A percentile compares a stretch with the other conserved stretches of the same genome.
These are phyloP conservation scores for Tympanopsis confertula DNA, from an alignment of 2,329 filamentous ascomycete genomes.

Conservation along the genomic window DNA sequence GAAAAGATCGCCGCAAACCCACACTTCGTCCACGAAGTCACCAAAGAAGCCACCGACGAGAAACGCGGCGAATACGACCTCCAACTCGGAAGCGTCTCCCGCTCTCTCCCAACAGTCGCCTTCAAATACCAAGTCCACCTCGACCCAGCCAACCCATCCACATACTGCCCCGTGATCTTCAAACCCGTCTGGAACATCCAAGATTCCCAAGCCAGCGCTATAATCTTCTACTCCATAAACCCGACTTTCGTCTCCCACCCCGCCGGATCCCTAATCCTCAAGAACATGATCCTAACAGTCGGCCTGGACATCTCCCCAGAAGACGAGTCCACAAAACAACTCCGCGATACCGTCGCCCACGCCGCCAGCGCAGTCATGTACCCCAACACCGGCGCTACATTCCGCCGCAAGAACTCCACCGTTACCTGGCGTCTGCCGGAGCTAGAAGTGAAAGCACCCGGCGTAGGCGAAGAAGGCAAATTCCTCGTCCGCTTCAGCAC, in stretches of 20 bases:
- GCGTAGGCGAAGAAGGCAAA: not conserved
- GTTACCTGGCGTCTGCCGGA: conserved; percentile 31
- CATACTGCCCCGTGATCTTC: conserved; percentile 43
- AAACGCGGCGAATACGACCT: conserved; percentile 45
- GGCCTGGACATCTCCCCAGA: not conserved
- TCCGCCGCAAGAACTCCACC: conserved; percentile 29
- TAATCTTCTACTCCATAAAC: conserved; percentile 48
- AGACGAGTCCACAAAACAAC: conserved; percentile 2
- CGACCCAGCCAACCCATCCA: conserved; percentile 30
- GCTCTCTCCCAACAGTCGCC: conserved; percentile 36
- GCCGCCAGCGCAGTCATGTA: conserved; percentile 29
- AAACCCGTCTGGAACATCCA: conserved; percentile 47
- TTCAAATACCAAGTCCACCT: conserved; percentile 57
- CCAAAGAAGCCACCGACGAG: conserved; percentile 4
- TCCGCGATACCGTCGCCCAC: conserved; percentile 23
- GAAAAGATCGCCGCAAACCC: conserved; percentile 58
- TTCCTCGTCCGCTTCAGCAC: not conserved
- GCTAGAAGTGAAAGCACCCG: not conserved
- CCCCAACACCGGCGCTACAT: conserved; percentile 26
- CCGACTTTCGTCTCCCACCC: conserved; percentile 31
- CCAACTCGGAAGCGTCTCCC: conserved; percentile 37
- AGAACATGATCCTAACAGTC: conserved; percentile 39
- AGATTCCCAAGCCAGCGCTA: conserved; percentile 44
- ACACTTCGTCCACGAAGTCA: conserved; percentile 32
- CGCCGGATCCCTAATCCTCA: conserved; percentile 30